Percentiles rank a stretch among this genome's conserved stretches.
phyloP scores from a whole-genome alignment of 768 basidiomycete genomes.

The Tricholoma flavovirens region DNA sequence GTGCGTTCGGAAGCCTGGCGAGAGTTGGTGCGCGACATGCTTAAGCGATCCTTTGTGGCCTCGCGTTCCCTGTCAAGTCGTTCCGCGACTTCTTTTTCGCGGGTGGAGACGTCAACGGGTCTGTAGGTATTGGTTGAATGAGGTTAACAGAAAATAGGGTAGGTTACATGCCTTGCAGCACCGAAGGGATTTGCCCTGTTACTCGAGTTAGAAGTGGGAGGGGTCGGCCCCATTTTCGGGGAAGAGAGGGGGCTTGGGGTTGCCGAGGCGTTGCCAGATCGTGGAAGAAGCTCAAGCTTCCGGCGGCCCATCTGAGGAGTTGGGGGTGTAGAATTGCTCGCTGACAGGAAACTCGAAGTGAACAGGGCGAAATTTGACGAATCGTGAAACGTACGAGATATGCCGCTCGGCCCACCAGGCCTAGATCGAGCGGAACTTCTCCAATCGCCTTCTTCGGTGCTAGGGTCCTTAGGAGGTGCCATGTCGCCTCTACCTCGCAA shows the following conservation, averaged over 20 bases:
- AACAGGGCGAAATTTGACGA: neutral
- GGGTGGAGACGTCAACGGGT: conserved; percentile 77
- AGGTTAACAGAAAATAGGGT: neutral
- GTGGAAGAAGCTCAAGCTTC: conserved; percentile 83
- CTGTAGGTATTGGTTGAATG: conserved; percentile 29
- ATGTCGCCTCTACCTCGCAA: conserved; percentile 49
- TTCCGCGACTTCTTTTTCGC: conserved; percentile 71
- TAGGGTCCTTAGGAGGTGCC: conserved; percentile 42
- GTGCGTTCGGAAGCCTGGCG: conserved; percentile 46
- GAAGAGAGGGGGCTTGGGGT: conserved; percentile 74
- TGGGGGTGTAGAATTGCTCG: conserved; percentile 68
- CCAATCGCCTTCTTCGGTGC: conserved; percentile 67
- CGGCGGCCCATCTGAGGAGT: conserved; percentile 75
- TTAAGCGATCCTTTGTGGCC: conserved; percentile 45
- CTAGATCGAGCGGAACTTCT: conserved; percentile 41
- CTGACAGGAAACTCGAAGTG: conserved; percentile 29
- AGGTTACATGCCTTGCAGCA: conserved; percentile 56
- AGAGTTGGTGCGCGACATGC: conserved; percentile 50
- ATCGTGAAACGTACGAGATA: conserved; percentile 53
- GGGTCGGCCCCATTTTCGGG: conserved; percentile 57
- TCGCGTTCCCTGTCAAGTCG: conserved; percentile 65
- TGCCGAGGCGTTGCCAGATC: conserved; percentile 60
- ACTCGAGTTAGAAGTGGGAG: conserved; percentile 24
- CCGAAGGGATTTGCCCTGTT: conserved; percentile 79
- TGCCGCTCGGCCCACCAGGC: conserved; percentile 35